These are phyloP conservation scores for Ganoderma multipileum DNA, from an alignment of 1,284 basidiomycete genomes.

Conservation along the genomic window DNA sequence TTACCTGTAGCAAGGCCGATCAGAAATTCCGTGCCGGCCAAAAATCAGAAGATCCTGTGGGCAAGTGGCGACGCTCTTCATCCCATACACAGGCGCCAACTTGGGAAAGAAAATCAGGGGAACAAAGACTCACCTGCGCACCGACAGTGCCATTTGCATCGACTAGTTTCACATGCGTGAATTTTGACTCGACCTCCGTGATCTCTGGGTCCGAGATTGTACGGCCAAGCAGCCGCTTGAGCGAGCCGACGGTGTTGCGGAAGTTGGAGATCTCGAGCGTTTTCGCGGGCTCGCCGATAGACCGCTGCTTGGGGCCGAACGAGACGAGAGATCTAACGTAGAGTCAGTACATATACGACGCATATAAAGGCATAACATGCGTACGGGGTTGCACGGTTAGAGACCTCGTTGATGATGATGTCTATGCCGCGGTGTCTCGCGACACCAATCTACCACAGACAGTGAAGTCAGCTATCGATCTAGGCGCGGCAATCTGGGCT, in stretches of 20 bases:
- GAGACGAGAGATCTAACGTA: slow-evolving; percentile 83
- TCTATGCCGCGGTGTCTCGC: slow-evolving; percentile 93
- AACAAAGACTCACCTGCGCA: slow-evolving; percentile 66
- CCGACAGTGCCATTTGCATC: slow-evolving; percentile 86
- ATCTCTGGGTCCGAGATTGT: slow-evolving; percentile 81
- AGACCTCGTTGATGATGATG: slow-evolving; percentile 95
- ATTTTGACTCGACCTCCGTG: slow-evolving; percentile 85
- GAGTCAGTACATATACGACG: background rate
- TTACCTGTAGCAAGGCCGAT: slow-evolving; percentile 60
- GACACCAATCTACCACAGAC: slow-evolving; percentile 78
- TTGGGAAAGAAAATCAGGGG: background rate
- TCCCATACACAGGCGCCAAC: background rate
- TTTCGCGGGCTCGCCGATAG: slow-evolving; percentile 93
- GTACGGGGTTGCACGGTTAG: slow-evolving; percentile 92
- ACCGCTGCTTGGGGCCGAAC: slow-evolving; percentile 88
- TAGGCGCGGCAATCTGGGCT: slow-evolving; percentile 12
- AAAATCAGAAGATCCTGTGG: no score
- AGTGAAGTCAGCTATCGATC: slow-evolving; percentile 29
- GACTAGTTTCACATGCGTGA: slow-evolving; percentile 83
- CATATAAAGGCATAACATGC: slow-evolving; percentile 38
- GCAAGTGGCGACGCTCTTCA: background rate
- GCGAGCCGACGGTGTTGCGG: slow-evolving; percentile 91
- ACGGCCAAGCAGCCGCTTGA: slow-evolving; percentile 90
- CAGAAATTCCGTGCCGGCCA: background rate
- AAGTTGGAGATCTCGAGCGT: slow-evolving; percentile 98